These are phyloP conservation scores for Blechomonas ayalai DNA, from an alignment of 208 protist species.

Conservation along the genomic window DNA sequence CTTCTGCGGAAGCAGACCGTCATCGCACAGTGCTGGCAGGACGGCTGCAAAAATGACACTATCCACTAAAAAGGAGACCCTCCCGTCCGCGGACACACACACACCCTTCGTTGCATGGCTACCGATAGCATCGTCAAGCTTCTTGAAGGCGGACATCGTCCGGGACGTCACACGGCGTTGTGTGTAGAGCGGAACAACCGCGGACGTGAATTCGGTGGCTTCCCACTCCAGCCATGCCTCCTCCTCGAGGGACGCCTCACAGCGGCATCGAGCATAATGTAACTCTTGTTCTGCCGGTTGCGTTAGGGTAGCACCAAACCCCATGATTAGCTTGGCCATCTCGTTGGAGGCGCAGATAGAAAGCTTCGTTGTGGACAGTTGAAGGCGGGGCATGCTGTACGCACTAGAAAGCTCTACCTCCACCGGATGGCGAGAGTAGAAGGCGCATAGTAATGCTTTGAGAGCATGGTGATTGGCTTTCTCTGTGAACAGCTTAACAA, in stretches of 20 bases:
- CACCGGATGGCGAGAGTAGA: conserved; percentile 38
- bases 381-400: conserved; percentile 52
- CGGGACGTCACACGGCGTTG: conserved; percentile 47
- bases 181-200: conserved; percentile 65
- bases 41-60: conserved; percentile 61
- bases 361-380: conserved; percentile 34
- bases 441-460: conserved; percentile 64
- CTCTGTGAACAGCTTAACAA: conserved; percentile 64
- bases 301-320: conserved; percentile 1
- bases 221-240: conserved; percentile 84
- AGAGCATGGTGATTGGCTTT: conserved; percentile 87
- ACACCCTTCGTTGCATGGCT: conserved; percentile 26
- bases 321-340: conserved; percentile 35
- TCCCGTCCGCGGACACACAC: conserved; percentile 3
- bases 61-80: conserved; percentile 66
- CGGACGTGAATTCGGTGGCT: conserved; percentile 44
- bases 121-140: conserved; percentile 41
- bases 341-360: conserved; percentile 68
- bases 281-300: background rate
- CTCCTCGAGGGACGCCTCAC: conserved; percentile 39
- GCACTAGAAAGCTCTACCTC: conserved; percentile 57
- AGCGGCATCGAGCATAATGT: background rate
- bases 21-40: conserved; percentile 75
- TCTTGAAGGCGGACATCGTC: conserved; percentile 33
- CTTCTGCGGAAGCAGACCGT: conserved; percentile 43